These are phyloP conservation scores for Allium sativum DNA, from an alignment of 106 monocot genomes.

Conservation along the genomic window DNA sequence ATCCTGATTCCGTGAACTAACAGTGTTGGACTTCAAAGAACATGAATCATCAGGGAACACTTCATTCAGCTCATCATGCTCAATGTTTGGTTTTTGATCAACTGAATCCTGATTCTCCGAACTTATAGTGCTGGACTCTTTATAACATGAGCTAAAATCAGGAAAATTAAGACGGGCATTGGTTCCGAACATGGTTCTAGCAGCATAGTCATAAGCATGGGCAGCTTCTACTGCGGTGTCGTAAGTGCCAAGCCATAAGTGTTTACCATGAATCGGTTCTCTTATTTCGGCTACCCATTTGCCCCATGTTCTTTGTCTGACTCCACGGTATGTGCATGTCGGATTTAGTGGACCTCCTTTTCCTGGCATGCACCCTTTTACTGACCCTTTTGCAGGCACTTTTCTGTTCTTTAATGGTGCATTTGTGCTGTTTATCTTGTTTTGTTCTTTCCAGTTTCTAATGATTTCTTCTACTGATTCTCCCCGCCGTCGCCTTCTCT, in stretches of 20 bases:
- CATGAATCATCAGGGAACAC: no score
- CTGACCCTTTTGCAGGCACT: constrained; percentile 43
- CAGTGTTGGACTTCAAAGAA: no score
- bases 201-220: constrained; percentile 42
- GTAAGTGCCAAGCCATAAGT: constrained; percentile 51
- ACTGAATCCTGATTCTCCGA: no score
- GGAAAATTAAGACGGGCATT: constrained; percentile 44
- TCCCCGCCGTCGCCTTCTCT: constrained; percentile 7
- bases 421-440: not conserved
- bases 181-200: constrained; percentile 33
- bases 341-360: constrained; percentile 53
- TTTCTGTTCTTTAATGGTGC: not conserved
- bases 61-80: no score
- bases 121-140: not conserved
- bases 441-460: constrained; percentile 32
- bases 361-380: constrained; percentile 44
- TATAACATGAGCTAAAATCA: not conserved
- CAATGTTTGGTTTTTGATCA: no score
- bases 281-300: constrained; percentile 60
- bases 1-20: no score
- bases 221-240: constrained; percentile 39
- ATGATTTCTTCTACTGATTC: constrained; percentile 29
- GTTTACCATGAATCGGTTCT: constrained; percentile 27
- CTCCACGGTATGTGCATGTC: constrained; percentile 34
- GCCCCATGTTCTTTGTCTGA: constrained; percentile 58